Evolutionary conservation across 2,329 filamentous ascomycete species (phyloP).

Genomic region (Lachnellula arida): DNA sequence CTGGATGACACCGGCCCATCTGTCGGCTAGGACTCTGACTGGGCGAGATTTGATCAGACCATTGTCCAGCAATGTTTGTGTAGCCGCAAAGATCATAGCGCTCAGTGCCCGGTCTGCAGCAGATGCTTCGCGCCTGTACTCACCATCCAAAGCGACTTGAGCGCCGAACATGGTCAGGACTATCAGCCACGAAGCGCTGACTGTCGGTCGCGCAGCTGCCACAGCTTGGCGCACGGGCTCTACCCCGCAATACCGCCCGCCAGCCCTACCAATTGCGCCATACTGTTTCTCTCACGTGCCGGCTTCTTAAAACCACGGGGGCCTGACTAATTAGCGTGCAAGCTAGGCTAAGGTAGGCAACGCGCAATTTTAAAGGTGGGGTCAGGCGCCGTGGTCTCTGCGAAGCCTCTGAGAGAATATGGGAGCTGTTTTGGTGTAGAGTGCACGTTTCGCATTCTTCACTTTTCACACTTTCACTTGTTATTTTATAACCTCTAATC

Average conservation of each 20-base stretch:
- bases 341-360: too few species aligned
- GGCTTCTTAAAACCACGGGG: too few species aligned
- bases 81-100: conserved; percentile 1
- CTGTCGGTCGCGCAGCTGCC: conserved; percentile 5
- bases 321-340: too few species aligned
- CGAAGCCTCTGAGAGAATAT: too few species aligned
- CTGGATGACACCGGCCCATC: conserved; percentile 10
- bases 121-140: conserved; percentile 17
- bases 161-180: conserved; percentile 27
- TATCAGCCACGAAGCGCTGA: conserved; percentile 30
- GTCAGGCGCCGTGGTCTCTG: too few species aligned
- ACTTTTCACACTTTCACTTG: too few species aligned
- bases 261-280: conserved; percentile 33
- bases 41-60: conserved; percentile 33
- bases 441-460: too few species aligned
- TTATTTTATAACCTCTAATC: too few species aligned
- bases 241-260: conserved; percentile 27
- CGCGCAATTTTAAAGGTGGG: too few species aligned
- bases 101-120: conserved; percentile 9
- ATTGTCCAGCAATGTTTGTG: conserved; percentile 29
- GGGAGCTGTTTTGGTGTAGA: too few species aligned
- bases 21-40: background rate
- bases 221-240: conserved; percentile 1
- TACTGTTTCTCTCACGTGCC: too few species aligned
- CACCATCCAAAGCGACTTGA: conserved; percentile 18